Evolutionary conservation across 441 rosid species (phyloP).

Genomic region (Brassica hybrid): DNA sequence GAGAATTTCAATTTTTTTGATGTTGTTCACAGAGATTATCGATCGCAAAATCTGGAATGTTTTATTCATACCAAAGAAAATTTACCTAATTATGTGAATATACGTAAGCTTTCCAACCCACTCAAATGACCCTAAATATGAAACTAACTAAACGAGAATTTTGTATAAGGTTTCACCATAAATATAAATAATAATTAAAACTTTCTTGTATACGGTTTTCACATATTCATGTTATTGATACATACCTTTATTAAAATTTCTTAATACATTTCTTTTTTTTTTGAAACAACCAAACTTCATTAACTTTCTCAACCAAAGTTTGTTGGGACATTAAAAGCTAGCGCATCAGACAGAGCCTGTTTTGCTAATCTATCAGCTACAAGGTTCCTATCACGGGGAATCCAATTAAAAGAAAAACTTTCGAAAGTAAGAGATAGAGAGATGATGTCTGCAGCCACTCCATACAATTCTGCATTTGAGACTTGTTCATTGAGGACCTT

Average conservation of each 20-base stretch:
- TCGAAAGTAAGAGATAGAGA: no score
- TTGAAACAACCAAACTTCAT: no score
- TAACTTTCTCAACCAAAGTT: no score
- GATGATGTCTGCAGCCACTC: no score
- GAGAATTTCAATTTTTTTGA: not conserved
- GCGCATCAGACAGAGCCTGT: no score
- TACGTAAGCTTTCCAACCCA: not conserved
- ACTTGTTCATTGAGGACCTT: no score
- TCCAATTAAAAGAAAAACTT: no score
- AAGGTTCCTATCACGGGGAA: no score
- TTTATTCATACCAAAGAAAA: not conserved
- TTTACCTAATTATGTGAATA: not conserved
- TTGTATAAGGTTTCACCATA: not conserved
- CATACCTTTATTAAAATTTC: not conserved
- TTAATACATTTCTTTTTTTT: not conserved
- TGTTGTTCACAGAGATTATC: not conserved
- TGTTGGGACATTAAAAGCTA: no score
- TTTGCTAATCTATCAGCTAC: no score
- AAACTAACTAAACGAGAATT: not conserved
- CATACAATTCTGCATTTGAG: no score
- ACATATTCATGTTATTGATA: not conserved
- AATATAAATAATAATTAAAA: no score
- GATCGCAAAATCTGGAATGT: not conserved
- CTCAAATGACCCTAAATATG: not conserved
- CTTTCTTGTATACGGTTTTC: not conserved